Percentiles rank a stretch among this genome's conserved stretches.
phyloP scores from a whole-genome alignment of 2,329 filamentous ascomycete genomes.

The Cyanodermella asteris region DNA sequence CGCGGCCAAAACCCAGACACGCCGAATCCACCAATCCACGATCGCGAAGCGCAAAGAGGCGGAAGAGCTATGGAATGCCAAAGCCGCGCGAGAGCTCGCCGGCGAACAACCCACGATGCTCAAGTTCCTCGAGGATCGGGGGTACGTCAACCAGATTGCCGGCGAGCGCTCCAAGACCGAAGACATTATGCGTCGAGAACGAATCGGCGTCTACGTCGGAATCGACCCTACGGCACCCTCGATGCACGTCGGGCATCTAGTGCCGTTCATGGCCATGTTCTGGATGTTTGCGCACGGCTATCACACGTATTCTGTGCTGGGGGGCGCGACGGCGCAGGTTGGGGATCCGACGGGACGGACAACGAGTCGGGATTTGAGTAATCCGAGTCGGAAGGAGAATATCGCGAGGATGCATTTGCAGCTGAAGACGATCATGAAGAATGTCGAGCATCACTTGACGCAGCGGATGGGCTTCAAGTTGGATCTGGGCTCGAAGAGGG shows the following conservation, averaged over 20 bases:
- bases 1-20: too few species aligned
- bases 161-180: slow-evolving; percentile 22
- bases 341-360: slow-evolving; percentile 25
- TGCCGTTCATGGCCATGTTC: slow-evolving; percentile 27
- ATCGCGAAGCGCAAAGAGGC: slow-evolving; percentile 4
- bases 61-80: slow-evolving; percentile 6
- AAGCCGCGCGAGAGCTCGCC: slow-evolving; percentile 10
- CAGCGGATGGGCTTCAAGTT: slow-evolving; percentile 40
- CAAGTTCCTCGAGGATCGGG: slow-evolving; percentile 22
- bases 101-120: slow-evolving; percentile 23
- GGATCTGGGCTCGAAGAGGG: slow-evolving; percentile 43
- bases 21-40: slow-evolving; percentile 4
- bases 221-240: slow-evolving; percentile 28
- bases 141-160: slow-evolving; percentile 23
- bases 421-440: slow-evolving; percentile 43
- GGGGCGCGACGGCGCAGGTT: slow-evolving; percentile 23
- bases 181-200: slow-evolving; percentile 21
- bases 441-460: slow-evolving; percentile 47
- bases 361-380: slow-evolving; percentile 17
- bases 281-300: slow-evolving; percentile 28
- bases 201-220: slow-evolving; percentile 25
- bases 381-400: slow-evolving; percentile 21
- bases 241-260: slow-evolving; percentile 27
- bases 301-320: slow-evolving; percentile 22
- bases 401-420: slow-evolving; percentile 27